phyloP scores from a whole-genome alignment of 2,329 filamentous ascomycete species.

The Didymella glomerata region DNA sequence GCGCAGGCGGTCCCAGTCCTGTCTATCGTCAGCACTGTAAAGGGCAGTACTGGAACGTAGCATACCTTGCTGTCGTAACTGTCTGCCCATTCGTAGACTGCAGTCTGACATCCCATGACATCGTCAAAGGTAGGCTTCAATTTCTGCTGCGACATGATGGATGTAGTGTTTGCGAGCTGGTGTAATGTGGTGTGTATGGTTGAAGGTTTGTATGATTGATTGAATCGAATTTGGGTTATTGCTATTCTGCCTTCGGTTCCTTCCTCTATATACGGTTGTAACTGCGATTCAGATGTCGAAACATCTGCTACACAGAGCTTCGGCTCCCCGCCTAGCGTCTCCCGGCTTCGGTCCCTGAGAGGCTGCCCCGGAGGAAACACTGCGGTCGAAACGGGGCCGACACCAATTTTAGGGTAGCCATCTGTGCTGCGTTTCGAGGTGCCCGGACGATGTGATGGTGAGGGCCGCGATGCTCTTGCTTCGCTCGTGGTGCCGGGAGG shows the following conservation, averaged over 20 bases:
- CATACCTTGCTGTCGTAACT: constrained; percentile 69
- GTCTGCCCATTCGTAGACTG: constrained; percentile 70
- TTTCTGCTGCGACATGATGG: constrained; percentile 43
- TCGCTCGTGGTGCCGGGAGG: constrained; percentile 22
- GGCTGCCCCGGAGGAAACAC: constrained; percentile 29
- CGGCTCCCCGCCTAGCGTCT: constrained; percentile 46
- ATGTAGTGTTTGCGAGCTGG: neutral
- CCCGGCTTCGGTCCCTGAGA: constrained; percentile 30
- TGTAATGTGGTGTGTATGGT: neutral
- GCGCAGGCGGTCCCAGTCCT: constrained; percentile 67
- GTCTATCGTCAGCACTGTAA: constrained; percentile 3
- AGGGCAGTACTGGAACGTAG: neutral
- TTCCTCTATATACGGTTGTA: constrained; percentile 34
- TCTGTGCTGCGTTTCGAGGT: constrained; percentile 31
- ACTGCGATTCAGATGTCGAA: constrained; percentile 23
- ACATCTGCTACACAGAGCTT: constrained; percentile 32
- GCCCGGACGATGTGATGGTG: constrained; percentile 13
- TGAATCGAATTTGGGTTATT: constrained; percentile 1
- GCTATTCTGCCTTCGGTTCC: constrained; percentile 5
- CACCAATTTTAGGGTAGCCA: constrained; percentile 28
- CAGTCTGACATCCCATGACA: constrained; percentile 60
- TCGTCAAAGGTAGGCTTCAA: constrained; percentile 52
- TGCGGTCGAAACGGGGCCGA: constrained; percentile 40
- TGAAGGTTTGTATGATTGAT: neutral
- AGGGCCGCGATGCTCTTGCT: constrained; percentile 12